Evolutionary conservation across 257 asterid species (phyloP).

Genomic region (Solanum microdontum): DNA sequence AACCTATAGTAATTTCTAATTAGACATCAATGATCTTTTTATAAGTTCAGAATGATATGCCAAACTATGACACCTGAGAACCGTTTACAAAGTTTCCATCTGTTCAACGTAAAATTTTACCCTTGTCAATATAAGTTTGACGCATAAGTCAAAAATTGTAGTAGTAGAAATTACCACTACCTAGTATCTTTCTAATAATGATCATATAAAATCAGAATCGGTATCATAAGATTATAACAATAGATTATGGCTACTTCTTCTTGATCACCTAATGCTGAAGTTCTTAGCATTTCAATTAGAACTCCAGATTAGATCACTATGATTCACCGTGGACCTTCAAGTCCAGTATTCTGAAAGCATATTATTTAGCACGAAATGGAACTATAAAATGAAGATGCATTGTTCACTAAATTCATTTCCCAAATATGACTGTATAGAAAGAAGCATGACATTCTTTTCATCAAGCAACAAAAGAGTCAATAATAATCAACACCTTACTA

Average conservation of each 20-base stretch:
- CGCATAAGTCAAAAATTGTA: background rate
- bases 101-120: background rate
- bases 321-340: background rate
- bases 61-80: background rate
- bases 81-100: background rate
- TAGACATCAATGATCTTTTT: background rate
- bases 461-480: constrained; percentile 11
- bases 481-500: constrained; percentile 58
- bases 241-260: background rate
- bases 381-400: background rate
- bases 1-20: background rate
- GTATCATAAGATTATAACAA: background rate
- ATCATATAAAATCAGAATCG: background rate
- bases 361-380: background rate
- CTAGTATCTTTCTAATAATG: background rate
- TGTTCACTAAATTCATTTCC: background rate
- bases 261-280: background rate
- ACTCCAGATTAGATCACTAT: background rate
- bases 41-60: background rate
- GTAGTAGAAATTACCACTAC: background rate
- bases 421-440: background rate
- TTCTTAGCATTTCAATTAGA: background rate
- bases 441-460: background rate
- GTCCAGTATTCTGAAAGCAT: background rate
- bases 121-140: background rate